Percentiles rank a stretch among this genome's conserved stretches.
Conservation (phyloP, 495 filamentous ascomycete genomes). For the Trichoderma parareesei region DNA sequence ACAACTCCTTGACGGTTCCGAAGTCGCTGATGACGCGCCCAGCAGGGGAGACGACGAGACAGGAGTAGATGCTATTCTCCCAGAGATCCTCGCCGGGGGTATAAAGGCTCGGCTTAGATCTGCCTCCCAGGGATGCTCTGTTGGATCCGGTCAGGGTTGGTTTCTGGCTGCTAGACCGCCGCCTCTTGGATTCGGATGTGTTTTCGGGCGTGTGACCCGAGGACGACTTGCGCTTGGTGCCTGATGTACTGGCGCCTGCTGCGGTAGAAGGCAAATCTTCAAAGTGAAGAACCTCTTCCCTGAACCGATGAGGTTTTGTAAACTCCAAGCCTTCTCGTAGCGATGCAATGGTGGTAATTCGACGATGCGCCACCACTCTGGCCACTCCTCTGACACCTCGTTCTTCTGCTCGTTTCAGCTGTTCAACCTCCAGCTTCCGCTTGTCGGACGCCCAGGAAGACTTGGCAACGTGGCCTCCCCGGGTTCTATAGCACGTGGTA, state of each 20-base stretch:
- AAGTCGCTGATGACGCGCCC: neutral
- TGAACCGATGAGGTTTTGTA: neutral
- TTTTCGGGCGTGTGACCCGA: neutral
- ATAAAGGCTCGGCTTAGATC: neutral
- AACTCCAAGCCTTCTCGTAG: neutral
- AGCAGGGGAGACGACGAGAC: constrained; percentile 4
- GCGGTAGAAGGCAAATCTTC: neutral
- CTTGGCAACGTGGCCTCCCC: neutral
- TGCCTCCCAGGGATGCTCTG: no score
- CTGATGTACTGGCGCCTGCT: neutral
- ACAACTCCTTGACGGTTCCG: neutral
- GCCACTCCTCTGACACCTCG: neutral
- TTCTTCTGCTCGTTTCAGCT: neutral
- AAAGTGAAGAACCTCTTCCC: neutral
- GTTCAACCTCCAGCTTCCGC: neutral
- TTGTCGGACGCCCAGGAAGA: neutral
- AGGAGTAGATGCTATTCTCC: constrained; percentile 1
- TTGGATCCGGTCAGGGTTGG: neutral
- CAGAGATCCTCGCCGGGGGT: neutral
- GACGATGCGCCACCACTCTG: neutral
- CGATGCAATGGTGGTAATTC: neutral
- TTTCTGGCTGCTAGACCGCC: neutral
- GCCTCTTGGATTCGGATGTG: neutral
- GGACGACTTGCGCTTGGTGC: neutral
- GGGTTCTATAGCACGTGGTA: neutral